phyloP scores from a whole-genome alignment of 306 rosid species.

The Benincasa hispida region DNA sequence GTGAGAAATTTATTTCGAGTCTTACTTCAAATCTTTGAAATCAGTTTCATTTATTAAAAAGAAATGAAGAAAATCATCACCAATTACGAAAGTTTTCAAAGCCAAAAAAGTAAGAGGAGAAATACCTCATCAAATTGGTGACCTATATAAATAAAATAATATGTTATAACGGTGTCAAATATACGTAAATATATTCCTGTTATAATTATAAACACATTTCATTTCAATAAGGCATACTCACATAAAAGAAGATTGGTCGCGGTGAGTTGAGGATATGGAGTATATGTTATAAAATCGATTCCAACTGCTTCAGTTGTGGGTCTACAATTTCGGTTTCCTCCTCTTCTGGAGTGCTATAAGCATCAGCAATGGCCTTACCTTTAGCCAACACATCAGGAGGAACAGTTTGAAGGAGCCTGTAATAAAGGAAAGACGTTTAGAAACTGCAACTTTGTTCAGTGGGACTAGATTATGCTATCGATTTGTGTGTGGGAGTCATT shows the following conservation, averaged over 20 bases:
- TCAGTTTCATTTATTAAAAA: not conserved
- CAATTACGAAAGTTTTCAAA: not conserved
- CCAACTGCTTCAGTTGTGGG: conserved; percentile 55
- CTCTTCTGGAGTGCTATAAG: conserved; percentile 43
- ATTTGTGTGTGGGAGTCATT: too few species aligned
- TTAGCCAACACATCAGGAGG: conserved; percentile 66
- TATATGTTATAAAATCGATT: conserved; percentile 43
- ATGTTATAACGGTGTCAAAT: not conserved
- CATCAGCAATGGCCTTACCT: conserved; percentile 65
- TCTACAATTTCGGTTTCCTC: conserved; percentile 32
- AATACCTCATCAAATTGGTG: not conserved
- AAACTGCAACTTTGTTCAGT: not conserved
- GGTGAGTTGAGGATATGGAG: not conserved
- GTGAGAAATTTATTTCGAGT: not conserved
- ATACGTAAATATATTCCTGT: not conserved
- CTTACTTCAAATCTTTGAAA: not conserved
- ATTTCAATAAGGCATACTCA: not conserved
- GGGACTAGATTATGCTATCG: not conserved
- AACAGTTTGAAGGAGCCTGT: conserved; percentile 86
- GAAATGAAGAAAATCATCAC: not conserved
- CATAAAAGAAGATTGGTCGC: not conserved
- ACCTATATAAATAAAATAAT: not conserved
- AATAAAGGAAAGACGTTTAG: conserved; percentile 15
- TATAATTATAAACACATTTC: not conserved
- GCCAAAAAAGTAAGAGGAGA: not conserved